phyloP scores from a whole-genome alignment of 2,329 filamentous ascomycete species.

The Metarhizium guizhouense region DNA sequence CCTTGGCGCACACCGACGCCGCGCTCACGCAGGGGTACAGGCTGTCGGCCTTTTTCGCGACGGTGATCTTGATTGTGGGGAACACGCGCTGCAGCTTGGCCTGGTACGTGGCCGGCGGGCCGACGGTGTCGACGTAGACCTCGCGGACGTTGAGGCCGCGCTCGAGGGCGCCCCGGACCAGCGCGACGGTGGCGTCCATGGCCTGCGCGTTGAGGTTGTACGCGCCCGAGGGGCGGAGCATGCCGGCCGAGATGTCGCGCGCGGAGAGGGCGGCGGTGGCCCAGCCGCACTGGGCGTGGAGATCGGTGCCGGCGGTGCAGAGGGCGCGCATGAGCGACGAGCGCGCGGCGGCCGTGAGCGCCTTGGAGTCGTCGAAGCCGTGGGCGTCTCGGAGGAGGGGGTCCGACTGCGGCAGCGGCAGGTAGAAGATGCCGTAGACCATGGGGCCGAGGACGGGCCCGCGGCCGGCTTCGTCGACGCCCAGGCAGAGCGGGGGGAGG shows the following conservation, averaged over 20 bases:
- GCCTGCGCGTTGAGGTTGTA: constrained; percentile 97
- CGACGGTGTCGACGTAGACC: constrained; percentile 94
- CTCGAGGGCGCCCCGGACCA: constrained; percentile 70
- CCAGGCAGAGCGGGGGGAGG: constrained; percentile 56
- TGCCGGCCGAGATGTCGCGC: constrained; percentile 69
- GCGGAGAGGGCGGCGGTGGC: constrained; percentile 75
- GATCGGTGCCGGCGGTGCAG: constrained; percentile 51
- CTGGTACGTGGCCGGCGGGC: constrained; percentile 75
- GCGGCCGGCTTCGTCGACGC: constrained; percentile 88
- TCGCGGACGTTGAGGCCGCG: constrained; percentile 75
- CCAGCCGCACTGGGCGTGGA: constrained; percentile 62
- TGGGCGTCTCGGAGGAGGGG: constrained; percentile 69
- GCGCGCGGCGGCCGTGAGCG: constrained; percentile 72
- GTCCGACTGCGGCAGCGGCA: constrained; percentile 63
- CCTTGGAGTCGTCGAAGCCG: constrained; percentile 93
- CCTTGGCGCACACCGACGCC: constrained; percentile 90
- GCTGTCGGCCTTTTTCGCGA: constrained; percentile 87
- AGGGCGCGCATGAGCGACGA: constrained; percentile 60
- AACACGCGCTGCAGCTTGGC: constrained; percentile 76
- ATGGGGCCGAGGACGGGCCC: constrained; percentile 84
- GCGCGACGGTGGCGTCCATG: constrained; percentile 77
- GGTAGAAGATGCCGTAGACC: constrained; percentile 65
- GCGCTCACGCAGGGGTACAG: constrained; percentile 89
- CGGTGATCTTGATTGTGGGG: constrained; percentile 64
- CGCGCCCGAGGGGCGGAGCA: constrained; percentile 54